These are phyloP conservation scores for Bryum argenteum DNA, from an alignment of 225 moss, liverwort and hornwort genomes.

Conservation along the genomic window DNA sequence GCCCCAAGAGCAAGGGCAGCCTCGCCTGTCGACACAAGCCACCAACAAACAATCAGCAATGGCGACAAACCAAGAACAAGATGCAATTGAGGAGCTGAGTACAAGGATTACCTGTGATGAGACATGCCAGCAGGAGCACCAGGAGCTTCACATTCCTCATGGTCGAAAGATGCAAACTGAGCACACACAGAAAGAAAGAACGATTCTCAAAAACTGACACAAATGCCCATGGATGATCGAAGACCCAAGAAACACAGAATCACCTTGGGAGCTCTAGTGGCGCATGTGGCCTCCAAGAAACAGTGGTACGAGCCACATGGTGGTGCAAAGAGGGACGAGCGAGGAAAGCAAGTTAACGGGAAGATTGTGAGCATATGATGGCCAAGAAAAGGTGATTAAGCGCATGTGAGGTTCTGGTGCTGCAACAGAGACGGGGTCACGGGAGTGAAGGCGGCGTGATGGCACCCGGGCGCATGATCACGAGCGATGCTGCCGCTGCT, in stretches of 20 bases:
- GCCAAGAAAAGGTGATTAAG: constrained; percentile 10
- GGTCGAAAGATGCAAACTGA: constrained; percentile 6
- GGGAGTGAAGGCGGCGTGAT: constrained; percentile 30
- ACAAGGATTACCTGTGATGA: constrained; percentile 45
- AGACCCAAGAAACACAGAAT: too few species aligned
- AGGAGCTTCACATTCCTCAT: constrained; percentile 44
- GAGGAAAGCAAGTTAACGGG: neutral
- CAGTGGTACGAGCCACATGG: neutral
- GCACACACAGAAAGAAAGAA: neutral
- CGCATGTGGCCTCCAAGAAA: constrained; percentile 15
- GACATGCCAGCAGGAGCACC: constrained; percentile 39
- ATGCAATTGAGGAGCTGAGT: neutral
- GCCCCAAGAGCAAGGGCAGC: constrained; percentile 32
- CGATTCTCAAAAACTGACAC: neutral
- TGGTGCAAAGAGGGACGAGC: neutral
- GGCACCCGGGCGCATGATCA: neutral
- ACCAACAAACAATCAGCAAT: constrained; percentile 12
- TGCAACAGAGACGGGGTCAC: constrained; percentile 23
- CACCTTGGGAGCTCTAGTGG: too few species aligned
- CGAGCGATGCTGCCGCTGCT: neutral
- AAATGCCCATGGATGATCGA: neutral
- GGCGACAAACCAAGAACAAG: neutral
- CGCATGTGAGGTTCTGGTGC: constrained; percentile 20
- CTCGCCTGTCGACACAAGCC: constrained; percentile 37
- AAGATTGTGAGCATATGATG: constrained; percentile 12